phyloP scores from a whole-genome alignment of 108 stramenopile genomes.

The Cyclostephanos tholiformis region DNA sequence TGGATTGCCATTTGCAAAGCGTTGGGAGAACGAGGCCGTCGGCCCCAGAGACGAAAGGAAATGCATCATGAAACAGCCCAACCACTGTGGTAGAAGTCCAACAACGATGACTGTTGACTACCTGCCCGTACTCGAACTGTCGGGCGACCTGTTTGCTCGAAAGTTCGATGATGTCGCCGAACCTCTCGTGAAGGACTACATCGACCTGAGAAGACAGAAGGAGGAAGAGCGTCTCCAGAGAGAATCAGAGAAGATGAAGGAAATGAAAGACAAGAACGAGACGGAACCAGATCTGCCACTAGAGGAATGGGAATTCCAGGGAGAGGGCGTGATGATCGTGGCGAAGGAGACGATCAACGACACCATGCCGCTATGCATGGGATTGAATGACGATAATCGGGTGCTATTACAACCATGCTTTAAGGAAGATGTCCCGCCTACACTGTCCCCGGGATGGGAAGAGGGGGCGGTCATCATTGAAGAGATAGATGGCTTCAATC shows the following conservation, averaged over 20 bases:
- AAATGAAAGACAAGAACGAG: conserved; percentile 29
- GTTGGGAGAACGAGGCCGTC: conserved; percentile 87
- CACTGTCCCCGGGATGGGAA: conserved; percentile 73
- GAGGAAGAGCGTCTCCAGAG: conserved; percentile 43
- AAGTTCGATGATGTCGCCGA: conserved; percentile 80
- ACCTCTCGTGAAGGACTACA: conserved; percentile 67
- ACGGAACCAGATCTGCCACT: conserved; percentile 38
- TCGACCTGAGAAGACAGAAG: conserved; percentile 73
- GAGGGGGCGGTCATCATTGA: conserved; percentile 84
- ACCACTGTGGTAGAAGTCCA: conserved; percentile 91
- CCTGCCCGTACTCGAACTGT: conserved; percentile 78
- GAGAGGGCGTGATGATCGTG: conserved; percentile 84
- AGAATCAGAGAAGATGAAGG: conserved; percentile 34
- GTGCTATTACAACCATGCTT: conserved; percentile 78
- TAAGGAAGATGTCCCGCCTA: conserved; percentile 66
- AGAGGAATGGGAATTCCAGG: conserved; percentile 66
- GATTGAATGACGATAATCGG: conserved; percentile 61
- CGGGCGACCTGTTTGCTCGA: conserved; percentile 85
- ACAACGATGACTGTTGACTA: conserved; percentile 88
- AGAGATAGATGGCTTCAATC: conserved; percentile 71
- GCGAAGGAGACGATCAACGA: conserved; percentile 75
- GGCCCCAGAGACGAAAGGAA: conserved; percentile 76
- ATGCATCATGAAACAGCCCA: conserved; percentile 84
- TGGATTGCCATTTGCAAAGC: conserved; percentile 15
- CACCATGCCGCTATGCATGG: conserved; percentile 72